Evolutionary conservation across 2,329 filamentous ascomycete genomes (phyloP).

Genomic region (Verticillium alfalfae): DNA sequence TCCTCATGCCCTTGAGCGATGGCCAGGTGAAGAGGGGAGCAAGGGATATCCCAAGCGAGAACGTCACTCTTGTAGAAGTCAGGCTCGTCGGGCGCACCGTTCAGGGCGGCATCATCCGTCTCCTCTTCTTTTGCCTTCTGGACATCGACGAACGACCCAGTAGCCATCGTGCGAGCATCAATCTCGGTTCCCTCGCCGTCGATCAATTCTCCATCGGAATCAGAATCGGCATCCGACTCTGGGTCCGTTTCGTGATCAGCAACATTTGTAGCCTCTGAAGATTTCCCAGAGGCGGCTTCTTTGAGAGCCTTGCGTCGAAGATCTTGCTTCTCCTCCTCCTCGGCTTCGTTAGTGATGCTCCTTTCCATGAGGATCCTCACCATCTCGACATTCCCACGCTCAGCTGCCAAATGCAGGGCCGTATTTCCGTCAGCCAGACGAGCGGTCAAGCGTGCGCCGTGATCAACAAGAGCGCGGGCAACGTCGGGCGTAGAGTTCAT

Average conservation of each 20-base stretch:
- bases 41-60: slow-evolving; percentile 72
- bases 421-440: slow-evolving; percentile 75
- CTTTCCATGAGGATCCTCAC: slow-evolving; percentile 67
- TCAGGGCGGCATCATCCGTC: slow-evolving; percentile 34
- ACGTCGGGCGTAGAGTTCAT: slow-evolving; percentile 64
- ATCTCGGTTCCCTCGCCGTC: slow-evolving; percentile 42
- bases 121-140: slow-evolving; percentile 33
- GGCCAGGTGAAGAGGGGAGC: slow-evolving; percentile 72
- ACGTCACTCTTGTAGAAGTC: slow-evolving; percentile 77
- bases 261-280: slow-evolving; percentile 8
- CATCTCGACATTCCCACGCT: slow-evolving; percentile 63
- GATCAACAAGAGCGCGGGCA: slow-evolving; percentile 65
- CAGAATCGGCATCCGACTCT: slow-evolving; percentile 22
- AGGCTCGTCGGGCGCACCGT: slow-evolving; percentile 55
- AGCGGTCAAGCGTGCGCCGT: slow-evolving; percentile 66
- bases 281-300: slow-evolving; percentile 16
- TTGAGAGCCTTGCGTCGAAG: slow-evolving; percentile 33
- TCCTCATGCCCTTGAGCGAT: slow-evolving; percentile 67
- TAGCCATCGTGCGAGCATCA: slow-evolving; percentile 48
- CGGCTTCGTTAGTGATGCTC: slow-evolving; percentile 68
- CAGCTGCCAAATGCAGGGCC: slow-evolving; percentile 75
- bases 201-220: slow-evolving; percentile 40
- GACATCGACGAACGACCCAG: slow-evolving; percentile 72
- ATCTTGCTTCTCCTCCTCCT: slow-evolving; percentile 54
- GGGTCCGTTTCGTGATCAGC: slow-evolving; percentile 17